A percentile compares a stretch with the other conserved stretches of the same genome.
Conservation (phyloP, 352 stramenopile species). For the Phytopythium cucurbitacearum region DNA sequence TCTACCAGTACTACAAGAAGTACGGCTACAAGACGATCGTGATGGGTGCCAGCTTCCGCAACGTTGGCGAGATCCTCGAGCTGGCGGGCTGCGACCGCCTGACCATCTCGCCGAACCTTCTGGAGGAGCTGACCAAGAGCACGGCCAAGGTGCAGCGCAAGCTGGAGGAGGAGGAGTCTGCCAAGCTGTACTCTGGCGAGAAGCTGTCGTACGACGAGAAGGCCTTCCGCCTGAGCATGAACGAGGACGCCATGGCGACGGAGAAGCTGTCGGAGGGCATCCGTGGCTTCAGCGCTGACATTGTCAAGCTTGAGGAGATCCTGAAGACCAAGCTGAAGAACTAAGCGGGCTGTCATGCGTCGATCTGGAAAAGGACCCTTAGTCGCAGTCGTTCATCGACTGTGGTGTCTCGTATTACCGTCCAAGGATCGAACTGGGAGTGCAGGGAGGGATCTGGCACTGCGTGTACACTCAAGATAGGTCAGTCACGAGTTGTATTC, state of each 20-base stretch:
- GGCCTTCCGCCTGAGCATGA: slow-evolving; percentile 97
- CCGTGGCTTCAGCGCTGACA: slow-evolving; percentile 95
- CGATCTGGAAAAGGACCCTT: too few relatives aligned
- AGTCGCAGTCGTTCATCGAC: too few relatives aligned
- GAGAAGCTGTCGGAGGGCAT: slow-evolving; percentile 98
- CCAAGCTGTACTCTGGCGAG: slow-evolving; percentile 64
- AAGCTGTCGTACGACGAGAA: slow-evolving; percentile 91
- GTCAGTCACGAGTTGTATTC: too few relatives aligned
- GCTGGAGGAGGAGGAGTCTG: slow-evolving; percentile 74
- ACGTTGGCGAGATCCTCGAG: slow-evolving; percentile 96
- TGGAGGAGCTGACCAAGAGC: slow-evolving; percentile 90
- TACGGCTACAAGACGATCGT: slow-evolving; percentile 94
- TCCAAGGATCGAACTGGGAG: too few relatives aligned
- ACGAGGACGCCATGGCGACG: slow-evolving; percentile 96
- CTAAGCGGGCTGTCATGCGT: slow-evolving; percentile 23
- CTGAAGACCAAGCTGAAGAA: slow-evolving; percentile 93
- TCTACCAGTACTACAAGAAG: slow-evolving; percentile 99
- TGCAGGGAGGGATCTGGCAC: too few relatives aligned
- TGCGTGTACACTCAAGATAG: too few relatives aligned
- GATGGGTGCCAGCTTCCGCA: slow-evolving; percentile 95
- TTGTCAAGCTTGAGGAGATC: slow-evolving; percentile 98
- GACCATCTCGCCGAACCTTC: slow-evolving; percentile 95
- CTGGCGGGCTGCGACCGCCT: slow-evolving; percentile 97
- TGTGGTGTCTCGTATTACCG: too few relatives aligned
- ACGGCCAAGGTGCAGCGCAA: slow-evolving; percentile 72